A percentile compares a stretch with the other conserved stretches of the same genome.
These are phyloP conservation scores for Retiboletus flavoniger DNA, from an alignment of 1,284 basidiomycete species.

Conservation along the genomic window DNA sequence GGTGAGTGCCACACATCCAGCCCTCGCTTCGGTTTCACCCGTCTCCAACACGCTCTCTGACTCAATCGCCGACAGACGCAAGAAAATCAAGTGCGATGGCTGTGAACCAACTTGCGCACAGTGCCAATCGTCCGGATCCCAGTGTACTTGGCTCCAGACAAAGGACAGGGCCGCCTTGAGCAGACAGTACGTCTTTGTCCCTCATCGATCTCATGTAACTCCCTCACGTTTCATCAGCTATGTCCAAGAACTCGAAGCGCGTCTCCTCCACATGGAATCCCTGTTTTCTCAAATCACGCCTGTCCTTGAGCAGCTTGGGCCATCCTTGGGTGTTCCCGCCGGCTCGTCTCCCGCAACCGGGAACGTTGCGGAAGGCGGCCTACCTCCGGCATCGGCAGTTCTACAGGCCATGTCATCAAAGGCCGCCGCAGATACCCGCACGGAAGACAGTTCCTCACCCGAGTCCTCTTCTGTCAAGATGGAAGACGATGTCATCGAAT, in stretches of 20 bases:
- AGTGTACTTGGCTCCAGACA: slow-evolving; percentile 83
- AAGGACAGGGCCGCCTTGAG: slow-evolving; percentile 83
- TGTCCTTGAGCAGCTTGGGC: slow-evolving; percentile 67
- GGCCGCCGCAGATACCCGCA: slow-evolving; percentile 35
- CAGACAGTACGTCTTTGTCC: slow-evolving; percentile 62
- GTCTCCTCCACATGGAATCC: slow-evolving; percentile 79
- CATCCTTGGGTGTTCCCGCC: slow-evolving; percentile 42
- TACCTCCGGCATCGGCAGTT: slow-evolving; percentile 39
- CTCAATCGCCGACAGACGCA: slow-evolving; percentile 52
- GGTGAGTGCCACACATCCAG: slow-evolving; percentile 48
- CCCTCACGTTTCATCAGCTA: slow-evolving; percentile 50
- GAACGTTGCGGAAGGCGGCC: slow-evolving; percentile 31
- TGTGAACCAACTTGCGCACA: slow-evolving; percentile 81
- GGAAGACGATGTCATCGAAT: slow-evolving; percentile 72
- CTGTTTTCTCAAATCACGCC: slow-evolving; percentile 76
- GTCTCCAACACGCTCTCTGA: slow-evolving; percentile 17
- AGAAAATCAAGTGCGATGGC: slow-evolving; percentile 89
- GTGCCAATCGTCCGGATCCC: slow-evolving; percentile 66
- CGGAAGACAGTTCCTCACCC: slow-evolving; percentile 35
- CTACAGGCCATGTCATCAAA: slow-evolving; percentile 46
- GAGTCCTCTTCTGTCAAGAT: slow-evolving; percentile 54
- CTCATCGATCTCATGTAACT: slow-evolving; percentile 14
- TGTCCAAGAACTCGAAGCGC: slow-evolving; percentile 83
- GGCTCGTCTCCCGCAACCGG: slow-evolving; percentile 33
- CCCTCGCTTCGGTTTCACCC: slow-evolving; percentile 15